A percentile compares a stretch with the other conserved stretches of the same genome.
phyloP scores from a whole-genome alignment of 257 asterid genomes.

The Ilex aquifolium region DNA sequence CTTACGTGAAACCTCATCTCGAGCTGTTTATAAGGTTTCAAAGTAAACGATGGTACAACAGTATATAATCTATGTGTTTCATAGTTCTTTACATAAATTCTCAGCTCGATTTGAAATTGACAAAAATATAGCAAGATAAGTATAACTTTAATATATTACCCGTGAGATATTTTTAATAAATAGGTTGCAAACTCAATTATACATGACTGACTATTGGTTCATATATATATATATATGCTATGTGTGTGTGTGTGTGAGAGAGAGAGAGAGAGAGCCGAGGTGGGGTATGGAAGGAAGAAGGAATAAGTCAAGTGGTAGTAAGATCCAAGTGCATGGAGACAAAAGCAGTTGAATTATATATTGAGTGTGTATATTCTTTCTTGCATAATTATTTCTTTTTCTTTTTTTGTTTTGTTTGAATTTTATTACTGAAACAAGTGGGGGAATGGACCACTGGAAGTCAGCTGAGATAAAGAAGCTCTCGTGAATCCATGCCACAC shows the following conservation, averaged over 20 bases:
- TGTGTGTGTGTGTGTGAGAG: conserved; percentile 1
- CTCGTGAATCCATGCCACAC: no score
- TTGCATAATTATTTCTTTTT: conserved; percentile 17
- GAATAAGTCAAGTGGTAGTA: conserved; percentile 56
- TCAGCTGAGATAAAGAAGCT: conserved; percentile 18
- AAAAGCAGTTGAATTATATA: conserved; percentile 46
- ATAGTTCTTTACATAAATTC: no score
- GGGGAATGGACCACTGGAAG: conserved; percentile 25
- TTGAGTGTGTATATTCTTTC: conserved; percentile 16
- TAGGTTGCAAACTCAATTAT: no score
- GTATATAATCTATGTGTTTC: no score
- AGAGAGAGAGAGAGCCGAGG: not conserved
- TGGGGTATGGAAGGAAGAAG: conserved; percentile 18
- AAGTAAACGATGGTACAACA: no score
- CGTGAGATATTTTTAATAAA: no score
- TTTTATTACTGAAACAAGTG: conserved; percentile 3
- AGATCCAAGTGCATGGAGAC: conserved; percentile 64
- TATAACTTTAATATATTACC: no score
- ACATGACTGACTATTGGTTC: not conserved
- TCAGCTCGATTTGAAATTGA: no score
- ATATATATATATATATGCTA: not conserved
- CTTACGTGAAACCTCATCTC: no score
- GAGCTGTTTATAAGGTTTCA: no score
- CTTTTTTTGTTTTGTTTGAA: not conserved
- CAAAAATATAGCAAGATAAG: no score